Base-by-base conservation (phyloP, 108 stramenopile species). In the Nitzschia sp. region DNA sequence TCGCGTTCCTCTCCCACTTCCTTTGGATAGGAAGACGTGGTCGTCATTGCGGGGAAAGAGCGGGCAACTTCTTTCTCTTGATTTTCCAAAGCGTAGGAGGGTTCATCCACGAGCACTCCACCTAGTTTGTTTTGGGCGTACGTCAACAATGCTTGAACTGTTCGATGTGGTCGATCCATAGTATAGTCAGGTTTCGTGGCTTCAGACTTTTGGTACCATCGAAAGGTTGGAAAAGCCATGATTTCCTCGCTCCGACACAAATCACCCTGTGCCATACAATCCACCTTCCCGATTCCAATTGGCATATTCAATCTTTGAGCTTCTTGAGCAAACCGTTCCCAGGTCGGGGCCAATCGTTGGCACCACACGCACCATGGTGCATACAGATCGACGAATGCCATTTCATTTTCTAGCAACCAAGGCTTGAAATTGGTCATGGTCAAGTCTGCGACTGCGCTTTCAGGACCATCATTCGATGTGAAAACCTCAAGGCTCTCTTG, bases 311-410 rank as follows among this genome's bases (percentile, higher is more conserved):
- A 58, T 34, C 80, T 63, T 26, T 69, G 61, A 2, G 87, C 85
- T 55, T 81, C 75, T 45, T 78, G 63, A 0, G 89, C 92, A 72
- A 93, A 87, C 60, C 88, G 77, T 80, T 98, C 97, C 97, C 96
- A 97, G 0, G 96, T 96, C 0, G 98, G 98, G 33, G 80, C 80
- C 28, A 97, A 82, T 36, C 95, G 82, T 69, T 96, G 95, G 71
- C 98, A 99, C 97, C 97, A 97, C 25, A 94, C 78, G 63, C 91
- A 92, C 97, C 94, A 97, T 28, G 97, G 97, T 5, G 98, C 96
- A 77, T 71, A 98, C 77, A 96, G 76, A 66, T 92, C 86, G 36
- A 95, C 77, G 70, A 97, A 95, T 0, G 87, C 89, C 80, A 92
- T 85, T 28, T 92, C 88, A 61, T 93, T 73, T 11, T 76, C 61